Conservation (phyloP, 768 basidiomycete genomes). For the Boletus rufocinnamomeus region DNA sequence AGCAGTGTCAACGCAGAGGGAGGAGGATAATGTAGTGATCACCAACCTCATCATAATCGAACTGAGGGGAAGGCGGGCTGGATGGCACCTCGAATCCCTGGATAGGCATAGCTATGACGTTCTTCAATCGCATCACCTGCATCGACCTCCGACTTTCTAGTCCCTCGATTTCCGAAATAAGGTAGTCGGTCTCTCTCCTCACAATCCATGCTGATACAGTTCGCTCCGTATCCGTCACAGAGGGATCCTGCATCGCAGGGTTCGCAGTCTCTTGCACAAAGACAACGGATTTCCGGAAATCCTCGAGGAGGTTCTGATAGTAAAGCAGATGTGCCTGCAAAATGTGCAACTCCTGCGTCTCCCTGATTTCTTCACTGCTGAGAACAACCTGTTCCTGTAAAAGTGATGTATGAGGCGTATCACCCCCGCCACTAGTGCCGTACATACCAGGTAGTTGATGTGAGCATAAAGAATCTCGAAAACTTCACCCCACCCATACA, state of each 20-base stretch:
- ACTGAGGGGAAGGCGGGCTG: no score
- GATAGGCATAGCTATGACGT: no score
- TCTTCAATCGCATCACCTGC: conserved; percentile 34
- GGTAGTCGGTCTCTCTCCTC: conserved; percentile 47
- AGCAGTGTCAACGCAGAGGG: no score
- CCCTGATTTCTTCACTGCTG: conserved; percentile 38
- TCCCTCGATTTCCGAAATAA: conserved; percentile 52
- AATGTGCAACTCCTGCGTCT: conserved; percentile 57
- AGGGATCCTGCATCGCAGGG: conserved; percentile 43
- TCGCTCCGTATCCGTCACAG: conserved; percentile 18
- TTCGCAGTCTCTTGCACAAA: conserved; percentile 53
- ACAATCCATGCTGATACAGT: conserved; percentile 36
- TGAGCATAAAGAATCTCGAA: conserved; percentile 53
- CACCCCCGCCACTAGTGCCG: not conserved
- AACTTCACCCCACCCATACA: conserved; percentile 65
- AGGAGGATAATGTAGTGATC: no score
- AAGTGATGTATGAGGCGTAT: not conserved
- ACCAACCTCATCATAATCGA: no score
- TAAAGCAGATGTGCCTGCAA: conserved; percentile 60
- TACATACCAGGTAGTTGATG: conserved; percentile 50
- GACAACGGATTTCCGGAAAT: conserved; percentile 52
- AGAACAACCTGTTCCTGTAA: conserved; percentile 50
- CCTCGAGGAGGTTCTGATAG: conserved; percentile 52
- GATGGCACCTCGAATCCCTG: no score
- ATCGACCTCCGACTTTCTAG: conserved; percentile 39